Base-by-base conservation (phyloP, 805 yeast species). In the Metschnikowia corniflorae region DNA sequence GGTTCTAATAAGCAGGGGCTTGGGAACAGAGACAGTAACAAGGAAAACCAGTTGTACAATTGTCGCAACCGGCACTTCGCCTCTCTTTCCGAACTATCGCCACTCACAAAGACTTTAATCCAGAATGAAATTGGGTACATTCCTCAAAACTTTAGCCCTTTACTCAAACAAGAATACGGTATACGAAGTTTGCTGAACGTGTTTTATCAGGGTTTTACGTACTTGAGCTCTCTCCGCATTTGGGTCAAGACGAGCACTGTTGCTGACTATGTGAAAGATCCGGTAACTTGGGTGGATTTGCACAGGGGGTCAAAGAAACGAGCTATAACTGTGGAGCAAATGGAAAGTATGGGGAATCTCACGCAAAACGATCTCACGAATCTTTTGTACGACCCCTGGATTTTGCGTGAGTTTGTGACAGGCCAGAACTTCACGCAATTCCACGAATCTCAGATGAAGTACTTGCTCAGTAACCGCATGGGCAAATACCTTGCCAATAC, bases 21-120 rank as follows among this genome's bases (percentile, higher is more conserved):
- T 14, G 21, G n/a, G 15, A 10, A 33, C n/a, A 35, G 18, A 31
- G 34, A 31, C 8, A 25, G 20, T 13, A 53, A 53, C 39, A 33
- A 26, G 26, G 15, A 24, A 10, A 43, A 53, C 29, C 47, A 61
- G 34, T 24, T 71, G 4, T 76, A 70, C 42, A 65, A 64, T 41
- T 65, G 70, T 44, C 53, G 66, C 17, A 61, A 65, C 48, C 45
- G 53, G 22, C 70, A 63, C 43, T 64, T 62, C 33, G 36, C 52
- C 12, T 33, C 48, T 12, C 51, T 54, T 13, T 38, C 47, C 9
- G 57, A 54, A 34, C 32, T 53, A 12, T 35, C 50, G 8, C 58
- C 58, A 3, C 38, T 53, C 16, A 40, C 32, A 9, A 34, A 42
- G 21, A 40, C 55, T 12, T 37, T 30, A 6, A 31, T 29, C 40